Evolutionary conservation across 768 basidiomycete genomes (phyloP).

Genomic region (Lactarius indigo): DNA sequence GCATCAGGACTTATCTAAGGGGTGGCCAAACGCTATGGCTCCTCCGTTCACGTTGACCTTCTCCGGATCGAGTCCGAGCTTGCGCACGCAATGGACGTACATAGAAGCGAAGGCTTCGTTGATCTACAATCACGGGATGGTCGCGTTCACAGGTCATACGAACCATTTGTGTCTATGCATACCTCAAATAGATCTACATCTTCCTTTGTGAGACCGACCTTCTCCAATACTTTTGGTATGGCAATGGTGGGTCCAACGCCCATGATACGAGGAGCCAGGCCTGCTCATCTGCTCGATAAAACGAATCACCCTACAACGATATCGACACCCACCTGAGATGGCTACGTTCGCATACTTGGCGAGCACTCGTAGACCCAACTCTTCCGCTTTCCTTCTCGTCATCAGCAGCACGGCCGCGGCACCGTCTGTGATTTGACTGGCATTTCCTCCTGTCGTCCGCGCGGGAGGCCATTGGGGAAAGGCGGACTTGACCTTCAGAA

Average conservation of each 20-base stretch:
- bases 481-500: conserved; percentile 65
- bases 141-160: background rate
- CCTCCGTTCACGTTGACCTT: conserved; percentile 90
- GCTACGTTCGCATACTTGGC: conserved; percentile 75
- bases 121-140: conserved; percentile 47
- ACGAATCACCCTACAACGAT: background rate
- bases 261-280: conserved; percentile 80
- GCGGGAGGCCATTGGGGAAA: conserved; percentile 80
- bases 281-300: conserved; percentile 31
- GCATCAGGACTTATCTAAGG: conserved; percentile 58
- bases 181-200: conserved; percentile 85
- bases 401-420: conserved; percentile 80
- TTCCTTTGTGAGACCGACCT: conserved; percentile 56
- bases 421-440: conserved; percentile 82
- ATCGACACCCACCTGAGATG: conserved; percentile 48
- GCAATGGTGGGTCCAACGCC: conserved; percentile 83
- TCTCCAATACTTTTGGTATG: conserved; percentile 72
- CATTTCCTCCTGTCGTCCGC: conserved; percentile 81
- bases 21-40: conserved; percentile 83
- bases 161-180: conserved; percentile 11
- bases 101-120: conserved; percentile 92
- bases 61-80: conserved; percentile 55
- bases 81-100: conserved; percentile 67
- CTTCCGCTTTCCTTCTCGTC: conserved; percentile 75
- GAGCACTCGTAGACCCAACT: conserved; percentile 66